phyloP scores from a whole-genome alignment of 2,329 filamentous ascomycete genomes.

The Colletotrichum sublineola region DNA sequence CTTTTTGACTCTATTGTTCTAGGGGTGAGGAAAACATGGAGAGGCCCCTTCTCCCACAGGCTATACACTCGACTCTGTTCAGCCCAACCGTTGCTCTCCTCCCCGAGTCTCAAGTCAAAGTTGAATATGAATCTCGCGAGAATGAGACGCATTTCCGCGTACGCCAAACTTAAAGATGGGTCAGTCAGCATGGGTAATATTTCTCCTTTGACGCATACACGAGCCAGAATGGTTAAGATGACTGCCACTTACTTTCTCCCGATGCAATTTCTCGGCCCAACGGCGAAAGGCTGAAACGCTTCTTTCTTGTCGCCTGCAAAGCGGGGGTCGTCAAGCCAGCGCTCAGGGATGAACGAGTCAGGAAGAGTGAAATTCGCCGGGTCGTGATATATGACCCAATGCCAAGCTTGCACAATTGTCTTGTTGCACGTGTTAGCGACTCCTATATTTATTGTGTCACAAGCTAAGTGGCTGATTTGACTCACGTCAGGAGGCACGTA shows the following conservation, averaged over 20 bases:
- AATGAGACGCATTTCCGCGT: conserved; percentile 63
- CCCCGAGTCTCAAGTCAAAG: conserved; percentile 58
- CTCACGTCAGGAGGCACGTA: conserved; percentile 51
- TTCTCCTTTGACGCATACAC: background rate
- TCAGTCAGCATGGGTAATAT: background rate
- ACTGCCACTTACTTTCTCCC: conserved; percentile 59
- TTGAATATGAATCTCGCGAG: conserved; percentile 59
- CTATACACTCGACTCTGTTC: conserved; percentile 52
- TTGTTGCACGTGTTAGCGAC: background rate
- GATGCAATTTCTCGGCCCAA: conserved; percentile 64
- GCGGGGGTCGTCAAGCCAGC: conserved; percentile 51
- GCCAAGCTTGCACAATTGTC: conserved; percentile 40
- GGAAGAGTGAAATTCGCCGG: conserved; percentile 50
- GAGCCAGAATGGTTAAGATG: conserved; percentile 46
- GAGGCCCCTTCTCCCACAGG: conserved; percentile 53
- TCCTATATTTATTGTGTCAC: background rate
- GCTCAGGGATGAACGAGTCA: conserved; percentile 58
- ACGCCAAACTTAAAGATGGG: conserved; percentile 52
- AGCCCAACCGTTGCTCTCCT: conserved; percentile 54
- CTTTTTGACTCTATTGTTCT: background rate
- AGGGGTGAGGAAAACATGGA: conserved; percentile 24
- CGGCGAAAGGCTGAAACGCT: conserved; percentile 61
- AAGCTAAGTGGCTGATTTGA: conserved; percentile 11
- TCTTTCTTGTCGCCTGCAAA: conserved; percentile 54
- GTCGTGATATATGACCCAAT: conserved; percentile 50